Conservation (phyloP, 2,329 filamentous ascomycete species). For the Drechslerella coelobrocha region DNA sequence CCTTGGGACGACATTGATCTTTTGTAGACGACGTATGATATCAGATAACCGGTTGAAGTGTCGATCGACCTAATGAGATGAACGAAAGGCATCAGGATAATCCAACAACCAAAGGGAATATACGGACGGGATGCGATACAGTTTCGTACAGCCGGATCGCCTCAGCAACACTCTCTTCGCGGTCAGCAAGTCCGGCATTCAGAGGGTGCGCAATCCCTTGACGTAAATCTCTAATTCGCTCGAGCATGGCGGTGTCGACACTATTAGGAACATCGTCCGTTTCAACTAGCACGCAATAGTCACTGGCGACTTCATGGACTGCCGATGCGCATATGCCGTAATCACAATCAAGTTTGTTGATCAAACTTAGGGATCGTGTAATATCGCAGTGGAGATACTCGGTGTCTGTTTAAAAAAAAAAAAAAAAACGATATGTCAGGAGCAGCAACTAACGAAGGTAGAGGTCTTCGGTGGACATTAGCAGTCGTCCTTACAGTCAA, state of each 20-base stretch:
- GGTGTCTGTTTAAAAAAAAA: slow-evolving; percentile 60
- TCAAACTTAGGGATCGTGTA: slow-evolving; percentile 69
- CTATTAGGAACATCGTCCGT: slow-evolving; percentile 56
- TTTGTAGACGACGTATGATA: slow-evolving; percentile 45
- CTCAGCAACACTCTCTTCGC: slow-evolving; percentile 68
- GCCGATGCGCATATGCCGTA: slow-evolving; percentile 66
- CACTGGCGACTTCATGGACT: slow-evolving; percentile 66
- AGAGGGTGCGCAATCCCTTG: slow-evolving; percentile 68
- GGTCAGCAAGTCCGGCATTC: slow-evolving; percentile 64
- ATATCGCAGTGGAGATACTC: slow-evolving; percentile 74
- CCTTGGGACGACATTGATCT: slow-evolving; percentile 60
- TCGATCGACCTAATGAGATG: slow-evolving; percentile 60
- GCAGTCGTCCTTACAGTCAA: slow-evolving; percentile 29
- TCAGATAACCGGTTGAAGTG: slow-evolving; percentile 65
- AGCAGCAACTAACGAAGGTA: not conserved
- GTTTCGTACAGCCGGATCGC: slow-evolving; percentile 70
- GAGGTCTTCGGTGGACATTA: not conserved
- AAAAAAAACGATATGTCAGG: too few relatives aligned
- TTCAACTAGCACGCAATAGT: slow-evolving; percentile 65
- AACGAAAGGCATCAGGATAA: not conserved
- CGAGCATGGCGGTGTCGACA: slow-evolving; percentile 54
- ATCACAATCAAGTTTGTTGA: slow-evolving; percentile 68
- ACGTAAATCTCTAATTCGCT: slow-evolving; percentile 61
- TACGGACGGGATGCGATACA: slow-evolving; percentile 52
- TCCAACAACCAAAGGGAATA: not conserved